A percentile compares a stretch with the other conserved stretches of the same genome.
Conservation (phyloP, 768 basidiomycete species). For the Tylopilus sp. region DNA sequence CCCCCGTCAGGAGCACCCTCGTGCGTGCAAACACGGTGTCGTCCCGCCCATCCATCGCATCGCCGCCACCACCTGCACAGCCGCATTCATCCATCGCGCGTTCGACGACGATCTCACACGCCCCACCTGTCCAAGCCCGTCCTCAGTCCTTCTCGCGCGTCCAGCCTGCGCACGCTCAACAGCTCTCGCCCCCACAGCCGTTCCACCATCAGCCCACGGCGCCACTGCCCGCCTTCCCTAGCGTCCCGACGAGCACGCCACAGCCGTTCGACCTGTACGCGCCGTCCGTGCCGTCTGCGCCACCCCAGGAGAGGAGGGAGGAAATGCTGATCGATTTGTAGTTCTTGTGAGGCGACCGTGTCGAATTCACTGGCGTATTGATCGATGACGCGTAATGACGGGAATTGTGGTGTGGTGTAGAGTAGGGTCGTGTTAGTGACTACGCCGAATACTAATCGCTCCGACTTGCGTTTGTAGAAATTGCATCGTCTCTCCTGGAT, state of each 20-base stretch:
- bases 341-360: neutral
- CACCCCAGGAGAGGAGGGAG: slow-evolving; percentile 63
- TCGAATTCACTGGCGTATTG: neutral
- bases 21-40: slow-evolving; percentile 30
- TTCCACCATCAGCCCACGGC: slow-evolving; percentile 19
- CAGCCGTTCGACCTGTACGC: slow-evolving; percentile 51
- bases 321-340: slow-evolving; percentile 45
- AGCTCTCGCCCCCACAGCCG: slow-evolving; percentile 7
- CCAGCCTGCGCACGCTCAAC: slow-evolving; percentile 9
- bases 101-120: slow-evolving; percentile 20
- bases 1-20: slow-evolving; percentile 18
- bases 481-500: too few species aligned
- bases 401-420: too few species aligned
- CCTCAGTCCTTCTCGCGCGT: slow-evolving; percentile 6
- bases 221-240: slow-evolving; percentile 59
- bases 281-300: slow-evolving; percentile 43
- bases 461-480: too few species aligned
- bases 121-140: slow-evolving; percentile 3
- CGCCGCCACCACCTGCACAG: slow-evolving; percentile 10
- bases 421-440: too few species aligned
- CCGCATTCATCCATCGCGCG: slow-evolving; percentile 23
- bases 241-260: slow-evolving; percentile 57
- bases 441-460: too few species aligned
- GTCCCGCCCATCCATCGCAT: slow-evolving; percentile 15
- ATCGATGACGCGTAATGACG: too few species aligned